Base-by-base conservation (phyloP, 2,329 filamentous ascomycete species). In the Botrytis tulipae region DNA sequence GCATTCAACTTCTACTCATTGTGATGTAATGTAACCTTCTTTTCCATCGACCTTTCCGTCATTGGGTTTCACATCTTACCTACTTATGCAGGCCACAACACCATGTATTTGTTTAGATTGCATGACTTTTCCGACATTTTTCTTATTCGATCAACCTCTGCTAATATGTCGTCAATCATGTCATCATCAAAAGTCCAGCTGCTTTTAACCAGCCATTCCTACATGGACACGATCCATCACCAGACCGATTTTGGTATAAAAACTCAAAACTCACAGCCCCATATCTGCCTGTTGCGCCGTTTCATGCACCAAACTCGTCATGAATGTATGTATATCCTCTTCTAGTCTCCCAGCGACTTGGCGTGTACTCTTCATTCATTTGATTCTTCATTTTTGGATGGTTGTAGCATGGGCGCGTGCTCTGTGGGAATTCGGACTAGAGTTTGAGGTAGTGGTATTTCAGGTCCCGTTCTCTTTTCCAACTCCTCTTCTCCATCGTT, bases 401-500 rank as follows among this genome's bases (percentile, higher is more conserved):
- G 75, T 61, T 74, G 79, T 74, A 92, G 81, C 37, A 88, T 84
- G 40, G 89, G 89, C 20, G 89, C 90, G 82, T 95, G 92, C 77
- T 95, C 92, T 25, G 93, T 94, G 1, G 93, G 93, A 77, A 96
- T 95, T 76, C 93, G 89, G 51, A 97, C 93, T 25, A 97, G 86
- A 29, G 93, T 95, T 80, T 95, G 92, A 2, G 93, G 93, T 59
- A 96, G 84, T 59, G 88, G 83, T n/a, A 86, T 79, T 40, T 78
- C 82, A 32, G 76, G 66, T 20, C 80, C 79, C 18, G 77, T 72
- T 46, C 83, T 82, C 72, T 83, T 77, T 70, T 85, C 82, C 76
- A 83, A 82, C 51, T 84, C 82, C 3, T 82, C 79, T 61, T 85
- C 82, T 69, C 84, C 82, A 78, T 83, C 82, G 37, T 81, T 81